Percentiles rank a stretch among this genome's conserved stretches.
These are phyloP conservation scores for Ceratocystis variospora DNA, from an alignment of 2,329 filamentous ascomycete genomes.

Conservation along the genomic window DNA sequence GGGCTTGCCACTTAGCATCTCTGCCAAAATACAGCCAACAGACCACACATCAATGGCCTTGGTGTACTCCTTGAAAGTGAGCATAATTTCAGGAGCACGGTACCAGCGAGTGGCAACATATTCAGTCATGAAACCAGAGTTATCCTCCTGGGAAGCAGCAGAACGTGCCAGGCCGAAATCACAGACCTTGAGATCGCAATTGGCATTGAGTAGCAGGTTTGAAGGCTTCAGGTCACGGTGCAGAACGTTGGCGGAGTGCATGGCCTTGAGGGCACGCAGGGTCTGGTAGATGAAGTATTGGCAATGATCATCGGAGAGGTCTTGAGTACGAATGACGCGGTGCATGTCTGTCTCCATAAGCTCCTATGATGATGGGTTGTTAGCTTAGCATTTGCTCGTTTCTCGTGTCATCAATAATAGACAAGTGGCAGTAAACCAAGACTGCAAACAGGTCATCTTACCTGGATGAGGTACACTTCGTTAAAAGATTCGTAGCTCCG, in stretches of 20 bases:
- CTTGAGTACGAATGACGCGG: constrained; percentile 93
- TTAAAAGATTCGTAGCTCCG: constrained; percentile 91
- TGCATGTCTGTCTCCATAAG: constrained; percentile 99
- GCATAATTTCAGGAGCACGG: constrained; percentile 97
- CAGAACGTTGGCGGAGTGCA: constrained; percentile 97
- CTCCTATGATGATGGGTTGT: constrained; percentile 42
- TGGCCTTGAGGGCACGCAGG: constrained; percentile 89
- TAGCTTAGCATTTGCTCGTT: constrained; percentile 19
- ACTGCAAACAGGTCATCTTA: constrained; percentile 31
- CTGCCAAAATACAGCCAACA: constrained; percentile 91
- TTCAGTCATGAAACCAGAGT: constrained; percentile 99
- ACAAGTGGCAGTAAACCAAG: background rate
- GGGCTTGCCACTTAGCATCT: constrained; percentile 98
- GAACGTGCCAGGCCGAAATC: constrained; percentile 94
- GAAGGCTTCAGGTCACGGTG: constrained; percentile 96
- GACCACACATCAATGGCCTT: constrained; percentile 99
- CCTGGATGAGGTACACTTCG: constrained; percentile 97
- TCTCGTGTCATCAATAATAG: background rate
- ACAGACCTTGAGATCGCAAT: constrained; percentile 97
- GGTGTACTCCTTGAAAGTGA: constrained; percentile 99
- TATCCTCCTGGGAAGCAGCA: constrained; percentile 93
- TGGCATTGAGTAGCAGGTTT: constrained; percentile 91
- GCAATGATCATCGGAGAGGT: constrained; percentile 97
- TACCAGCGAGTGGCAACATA: constrained; percentile 99
- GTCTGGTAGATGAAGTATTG: constrained; percentile 99